Conservation (phyloP, 1,284 basidiomycete genomes). For the Rhodotorula sp. region DNA sequence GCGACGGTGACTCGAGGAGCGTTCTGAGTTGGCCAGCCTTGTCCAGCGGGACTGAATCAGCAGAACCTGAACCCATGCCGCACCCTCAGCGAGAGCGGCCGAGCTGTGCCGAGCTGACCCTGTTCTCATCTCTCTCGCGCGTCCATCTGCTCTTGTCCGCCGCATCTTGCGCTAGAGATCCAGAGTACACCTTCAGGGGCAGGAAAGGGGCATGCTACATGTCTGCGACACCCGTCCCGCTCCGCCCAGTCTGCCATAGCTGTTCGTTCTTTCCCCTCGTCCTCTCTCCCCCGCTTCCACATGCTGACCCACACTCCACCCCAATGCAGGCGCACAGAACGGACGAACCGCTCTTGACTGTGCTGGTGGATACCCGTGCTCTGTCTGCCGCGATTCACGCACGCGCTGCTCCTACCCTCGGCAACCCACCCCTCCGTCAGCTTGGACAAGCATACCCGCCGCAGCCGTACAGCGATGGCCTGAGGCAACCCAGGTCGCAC, state of each 20-base stretch:
- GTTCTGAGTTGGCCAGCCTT: background rate
- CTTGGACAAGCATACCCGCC: constrained; percentile 8
- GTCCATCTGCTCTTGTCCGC: background rate
- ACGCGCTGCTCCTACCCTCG: constrained; percentile 6
- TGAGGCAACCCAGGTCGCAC: constrained; percentile 14
- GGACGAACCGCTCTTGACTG: background rate
- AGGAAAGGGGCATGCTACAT: constrained; percentile 2
- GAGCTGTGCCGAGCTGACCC: background rate
- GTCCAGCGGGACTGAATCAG: too few relatives aligned
- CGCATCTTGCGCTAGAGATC: background rate
- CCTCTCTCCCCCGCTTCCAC: background rate
- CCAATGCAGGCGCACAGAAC: constrained; percentile 1
- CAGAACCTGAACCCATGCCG: background rate
- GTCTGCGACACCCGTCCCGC: background rate
- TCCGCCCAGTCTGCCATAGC: background rate
- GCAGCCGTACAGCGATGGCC: constrained; percentile 22
- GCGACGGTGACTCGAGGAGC: constrained; percentile 8
- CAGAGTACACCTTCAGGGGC: too few relatives aligned
- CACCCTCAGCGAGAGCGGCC: background rate
- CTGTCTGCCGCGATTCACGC: background rate
- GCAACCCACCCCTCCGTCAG: constrained; percentile 1
- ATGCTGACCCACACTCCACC: too few relatives aligned
- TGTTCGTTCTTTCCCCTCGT: background rate
- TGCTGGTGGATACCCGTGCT: constrained; percentile 15
- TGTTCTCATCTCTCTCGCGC: background rate